These are phyloP conservation scores for Hymenoscyphus fraxineus DNA, from an alignment of 2,329 filamentous ascomycete genomes.

Conservation along the genomic window DNA sequence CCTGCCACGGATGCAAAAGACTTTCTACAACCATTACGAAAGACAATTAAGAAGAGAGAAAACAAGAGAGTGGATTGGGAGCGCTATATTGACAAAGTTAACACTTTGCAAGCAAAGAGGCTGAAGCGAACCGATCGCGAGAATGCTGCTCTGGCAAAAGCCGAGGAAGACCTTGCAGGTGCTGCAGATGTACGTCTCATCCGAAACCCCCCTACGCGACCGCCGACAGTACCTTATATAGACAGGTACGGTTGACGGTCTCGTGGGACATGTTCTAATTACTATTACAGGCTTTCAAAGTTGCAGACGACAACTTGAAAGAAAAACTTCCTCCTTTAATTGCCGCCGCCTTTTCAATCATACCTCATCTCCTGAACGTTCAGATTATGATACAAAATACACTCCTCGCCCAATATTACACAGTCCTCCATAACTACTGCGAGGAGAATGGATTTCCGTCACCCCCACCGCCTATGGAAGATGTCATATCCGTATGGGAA, in stretches of 20 bases:
- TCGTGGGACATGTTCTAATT: constrained; percentile 14
- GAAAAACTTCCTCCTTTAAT: constrained; percentile 69
- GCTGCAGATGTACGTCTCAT: constrained; percentile 54
- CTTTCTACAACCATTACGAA: constrained; percentile 67
- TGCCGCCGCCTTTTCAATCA: constrained; percentile 65
- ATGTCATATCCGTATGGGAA: constrained; percentile 66
- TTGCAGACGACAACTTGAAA: constrained; percentile 70
- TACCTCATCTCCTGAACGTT: constrained; percentile 65
- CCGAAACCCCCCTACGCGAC: neutral
- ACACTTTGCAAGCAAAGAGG: constrained; percentile 63
- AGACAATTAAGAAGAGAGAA: constrained; percentile 80
- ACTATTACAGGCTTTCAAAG: constrained; percentile 59
- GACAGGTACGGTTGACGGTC: constrained; percentile 1
- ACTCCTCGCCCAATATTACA: constrained; percentile 75
- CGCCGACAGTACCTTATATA: too few relatives aligned
- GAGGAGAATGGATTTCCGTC: constrained; percentile 65
- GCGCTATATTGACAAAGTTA: constrained; percentile 67
- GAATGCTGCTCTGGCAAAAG: constrained; percentile 65
- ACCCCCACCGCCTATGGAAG: constrained; percentile 67
- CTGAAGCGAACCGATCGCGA: constrained; percentile 68
- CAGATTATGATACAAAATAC: constrained; percentile 76
- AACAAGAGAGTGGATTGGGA: constrained; percentile 81
- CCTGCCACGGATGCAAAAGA: constrained; percentile 68
- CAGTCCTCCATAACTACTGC: constrained; percentile 69
- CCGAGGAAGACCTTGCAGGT: constrained; percentile 64